Evolutionary conservation across 2,329 filamentous ascomycete species (phyloP), one percentile per base, ranked within the genome.

Genomic region (Ophiostoma ulmi): DNA sequence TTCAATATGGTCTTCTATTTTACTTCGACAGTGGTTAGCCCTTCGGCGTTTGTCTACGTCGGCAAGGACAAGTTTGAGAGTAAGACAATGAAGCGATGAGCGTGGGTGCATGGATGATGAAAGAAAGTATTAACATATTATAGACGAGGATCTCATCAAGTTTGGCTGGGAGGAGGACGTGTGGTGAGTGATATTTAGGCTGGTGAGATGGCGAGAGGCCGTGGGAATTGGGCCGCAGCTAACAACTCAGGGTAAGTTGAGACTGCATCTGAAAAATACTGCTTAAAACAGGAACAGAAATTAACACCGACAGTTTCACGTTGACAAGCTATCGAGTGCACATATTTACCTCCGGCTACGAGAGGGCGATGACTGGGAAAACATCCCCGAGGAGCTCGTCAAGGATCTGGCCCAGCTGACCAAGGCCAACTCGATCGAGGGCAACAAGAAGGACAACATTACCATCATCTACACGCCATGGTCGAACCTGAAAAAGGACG

Each of bases 1-100:
- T 22, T 22, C 10, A 77, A 38, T 96, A 76, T 99, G 95, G 95
- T 99, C 66, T 97, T 91, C 82, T 98, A 98, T 80, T 98, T 95
- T 80, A 95, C 89, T 0, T 98, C 94, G 36, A 94, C 87, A 73
- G 88, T 89, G 61, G 92, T 97, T 55, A 85, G 89, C 14, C 94
- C 95, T 1, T 79, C 93, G 41, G 94, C 93, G 61, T 94, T 90
- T 78, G 89, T 99, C 77, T 99, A 99, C 79, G 93, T 97, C 72
- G 95, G 95, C 80, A 99, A 98, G 81, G 95, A 99, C 84, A 99
- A 99, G 83, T 94, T 95, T 76, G 95, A 99, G 84, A 99, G 95
- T 97, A 85, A 36, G 41, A 67, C n/a, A 31, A n/a, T 5, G 7
- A 6, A 22, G 35, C 7, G 61, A 39, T 35, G 35, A 39, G 35